phyloP scores from a whole-genome alignment of 108 stramenopile genomes.

The Aurantiochytrium sp. region DNA sequence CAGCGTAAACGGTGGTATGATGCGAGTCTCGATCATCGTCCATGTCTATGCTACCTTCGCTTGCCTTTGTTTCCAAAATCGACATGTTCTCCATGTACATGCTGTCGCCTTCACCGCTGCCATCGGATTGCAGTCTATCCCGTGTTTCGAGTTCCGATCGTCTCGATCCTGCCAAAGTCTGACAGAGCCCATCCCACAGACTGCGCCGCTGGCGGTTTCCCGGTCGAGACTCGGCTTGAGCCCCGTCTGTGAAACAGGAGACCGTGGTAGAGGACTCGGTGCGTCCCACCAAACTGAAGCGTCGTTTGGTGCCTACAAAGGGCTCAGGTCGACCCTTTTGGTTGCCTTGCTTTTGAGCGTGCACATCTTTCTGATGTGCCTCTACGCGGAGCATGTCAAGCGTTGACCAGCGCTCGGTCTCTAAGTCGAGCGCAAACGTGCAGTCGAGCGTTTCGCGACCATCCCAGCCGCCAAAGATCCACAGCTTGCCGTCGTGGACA shows the following conservation, averaged over 20 bases:
- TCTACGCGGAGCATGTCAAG: background rate
- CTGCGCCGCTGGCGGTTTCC: background rate
- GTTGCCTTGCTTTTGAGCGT: background rate
- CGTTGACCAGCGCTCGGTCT: background rate
- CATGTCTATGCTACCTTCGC: too few species aligned
- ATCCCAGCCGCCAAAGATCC: constrained; percentile 21
- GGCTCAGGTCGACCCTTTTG: background rate
- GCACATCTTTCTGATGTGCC: background rate
- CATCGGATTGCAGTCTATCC: too few species aligned
- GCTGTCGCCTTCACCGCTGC: too few species aligned
- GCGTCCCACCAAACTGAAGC: background rate
- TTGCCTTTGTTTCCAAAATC: too few species aligned
- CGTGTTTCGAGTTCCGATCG: too few species aligned
- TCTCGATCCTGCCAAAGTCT: background rate
- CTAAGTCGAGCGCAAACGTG: background rate
- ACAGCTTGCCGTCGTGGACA: background rate
- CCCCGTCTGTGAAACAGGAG: too few species aligned
- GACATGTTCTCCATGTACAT: too few species aligned
- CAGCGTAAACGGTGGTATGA: background rate
- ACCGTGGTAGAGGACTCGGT: background rate
- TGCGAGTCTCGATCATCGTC: too few species aligned
- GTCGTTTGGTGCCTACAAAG: background rate
- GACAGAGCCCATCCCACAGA: background rate
- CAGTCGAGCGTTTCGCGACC: background rate
- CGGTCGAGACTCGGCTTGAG: background rate